Conservation (phyloP, 2,329 filamentous ascomycete species). For the Myriosclerotinia curreyana region DNA sequence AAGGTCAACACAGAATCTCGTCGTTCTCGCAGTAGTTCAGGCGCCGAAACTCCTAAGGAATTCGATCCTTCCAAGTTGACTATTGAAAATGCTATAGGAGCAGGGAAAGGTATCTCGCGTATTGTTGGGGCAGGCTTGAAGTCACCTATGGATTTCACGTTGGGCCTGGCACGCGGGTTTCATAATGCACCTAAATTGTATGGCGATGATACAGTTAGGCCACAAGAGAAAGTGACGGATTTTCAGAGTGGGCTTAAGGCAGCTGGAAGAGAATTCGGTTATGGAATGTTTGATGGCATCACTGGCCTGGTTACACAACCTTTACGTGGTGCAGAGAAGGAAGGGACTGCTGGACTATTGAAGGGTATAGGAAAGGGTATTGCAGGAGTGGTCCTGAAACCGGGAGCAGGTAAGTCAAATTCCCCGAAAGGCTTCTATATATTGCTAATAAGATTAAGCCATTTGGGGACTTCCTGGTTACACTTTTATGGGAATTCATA, state of each 20-base stretch:
- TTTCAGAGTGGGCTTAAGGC: slow-evolving; percentile 72
- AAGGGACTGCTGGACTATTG: slow-evolving; percentile 63
- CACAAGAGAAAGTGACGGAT: slow-evolving; percentile 75
- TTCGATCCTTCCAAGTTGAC: slow-evolving; percentile 38
- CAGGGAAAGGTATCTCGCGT: slow-evolving; percentile 65
- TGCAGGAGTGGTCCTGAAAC: slow-evolving; percentile 76
- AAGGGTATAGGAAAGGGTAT: slow-evolving; percentile 83
- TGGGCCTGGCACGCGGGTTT: slow-evolving; percentile 81
- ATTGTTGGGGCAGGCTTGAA: slow-evolving; percentile 74
- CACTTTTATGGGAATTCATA: slow-evolving; percentile 77
- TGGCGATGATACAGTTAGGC: slow-evolving; percentile 76
- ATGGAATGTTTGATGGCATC: slow-evolving; percentile 77
- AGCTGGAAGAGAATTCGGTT: slow-evolving; percentile 73
- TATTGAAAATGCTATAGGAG: slow-evolving; percentile 51
- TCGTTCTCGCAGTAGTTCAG: slow-evolving; percentile 22
- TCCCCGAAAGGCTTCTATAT: background rate
- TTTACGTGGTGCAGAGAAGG: slow-evolving; percentile 63
- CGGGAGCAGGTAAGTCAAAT: slow-evolving; percentile 63
- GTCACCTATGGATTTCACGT: slow-evolving; percentile 78
- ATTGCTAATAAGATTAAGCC: slow-evolving; percentile 41
- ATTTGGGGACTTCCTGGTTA: slow-evolving; percentile 75
- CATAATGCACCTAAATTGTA: slow-evolving; percentile 85
- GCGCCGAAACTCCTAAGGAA: slow-evolving; percentile 30
- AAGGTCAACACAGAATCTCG: slow-evolving; percentile 32
- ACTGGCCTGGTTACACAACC: slow-evolving; percentile 80